Evolutionary conservation across 495 filamentous ascomycete species (phyloP).

Genomic region (Elasticomyces elasticus): DNA sequence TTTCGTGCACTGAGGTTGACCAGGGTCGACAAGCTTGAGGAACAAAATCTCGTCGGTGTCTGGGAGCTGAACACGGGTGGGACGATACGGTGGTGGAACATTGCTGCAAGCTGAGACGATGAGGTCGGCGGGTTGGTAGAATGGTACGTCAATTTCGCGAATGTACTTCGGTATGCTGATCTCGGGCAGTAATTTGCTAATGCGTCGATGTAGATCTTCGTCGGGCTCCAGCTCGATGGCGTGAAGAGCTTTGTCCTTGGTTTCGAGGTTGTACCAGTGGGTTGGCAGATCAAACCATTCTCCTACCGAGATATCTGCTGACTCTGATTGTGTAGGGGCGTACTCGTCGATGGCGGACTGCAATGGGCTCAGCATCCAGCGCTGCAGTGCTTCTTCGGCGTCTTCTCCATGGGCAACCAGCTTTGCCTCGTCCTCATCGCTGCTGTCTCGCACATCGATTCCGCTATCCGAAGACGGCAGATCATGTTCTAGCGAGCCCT

Average conservation of each 20-base stretch:
- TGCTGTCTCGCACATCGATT: background rate
- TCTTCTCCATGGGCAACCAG: background rate
- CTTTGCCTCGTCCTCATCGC: background rate
- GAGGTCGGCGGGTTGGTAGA: constrained; percentile 4
- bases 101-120: constrained; percentile 4
- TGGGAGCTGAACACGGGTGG: background rate
- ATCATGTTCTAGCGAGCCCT: background rate
- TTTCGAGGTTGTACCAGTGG: constrained; percentile 7
- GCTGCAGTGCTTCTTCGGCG: constrained; percentile 1
- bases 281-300: constrained; percentile 2
- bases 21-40: constrained; percentile 12
- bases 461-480: background rate
- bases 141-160: constrained; percentile 6
- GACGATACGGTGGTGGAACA: constrained; percentile 7
- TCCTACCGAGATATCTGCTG: background rate
- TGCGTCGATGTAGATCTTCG: background rate
- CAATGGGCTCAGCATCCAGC: constrained; percentile 11
- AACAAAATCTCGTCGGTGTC: background rate
- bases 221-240: constrained; percentile 11
- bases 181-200: background rate
- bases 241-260: background rate
- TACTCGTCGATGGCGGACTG: background rate
- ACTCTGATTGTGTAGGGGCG: background rate
- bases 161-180: constrained; percentile 14
- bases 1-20: constrained; percentile 13